Evolutionary conservation across 805 yeast genomes (phyloP), one percentile per base, ranked within the genome.

Genomic region (Candida easanensis): DNA sequence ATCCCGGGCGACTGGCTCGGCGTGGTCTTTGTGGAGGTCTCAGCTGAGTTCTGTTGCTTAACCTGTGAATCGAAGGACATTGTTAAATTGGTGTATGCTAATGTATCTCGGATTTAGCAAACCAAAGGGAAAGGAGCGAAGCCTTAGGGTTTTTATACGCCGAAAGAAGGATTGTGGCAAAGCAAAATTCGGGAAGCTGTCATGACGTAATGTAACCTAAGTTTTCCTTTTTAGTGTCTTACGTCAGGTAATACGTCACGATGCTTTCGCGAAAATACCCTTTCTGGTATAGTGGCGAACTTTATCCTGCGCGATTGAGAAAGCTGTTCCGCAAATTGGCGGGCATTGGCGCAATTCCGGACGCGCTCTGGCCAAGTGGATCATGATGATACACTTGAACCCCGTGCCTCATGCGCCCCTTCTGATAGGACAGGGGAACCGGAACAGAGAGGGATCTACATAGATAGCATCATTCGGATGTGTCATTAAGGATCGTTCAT

Each of bases 11-110:
- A 45, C 21, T 27, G 33, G 4, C 38, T 25, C 20, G 52, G 54
- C 23, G 53, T 49, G 2, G 53, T 49, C 46, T 48, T 46, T 3
- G 53, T 46, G n/a, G 54, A 48, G 3, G 52, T 44, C 28, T 41
- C 51, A 2, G 41, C 25, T 13, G 50, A 45, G 17, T 11, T 21
- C 27, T 35, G 26, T 8, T 33, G 28, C 25, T 36, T 33, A 4
- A 40, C 27, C 16, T 45, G 36, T n/a, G 41, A 39, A 35, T 45
- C 49, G 22, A 45, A 45, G 15, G 45, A 41, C 49, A 45, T 45
- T 26, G 20, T 19, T 22, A 16, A 16, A 8, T 20, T n/a, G 23
- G 7, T 33, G n/a, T 17, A 36, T 36, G 26, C 16, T 30, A 26
- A 16, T 28, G 32, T 10, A 17, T 28, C 16, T 11, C n/a, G 17